Evolutionary conservation across 2,329 filamentous ascomycete genomes (phyloP), one percentile per base, ranked within the genome.

Genomic region (Aschersonia sp.): DNA sequence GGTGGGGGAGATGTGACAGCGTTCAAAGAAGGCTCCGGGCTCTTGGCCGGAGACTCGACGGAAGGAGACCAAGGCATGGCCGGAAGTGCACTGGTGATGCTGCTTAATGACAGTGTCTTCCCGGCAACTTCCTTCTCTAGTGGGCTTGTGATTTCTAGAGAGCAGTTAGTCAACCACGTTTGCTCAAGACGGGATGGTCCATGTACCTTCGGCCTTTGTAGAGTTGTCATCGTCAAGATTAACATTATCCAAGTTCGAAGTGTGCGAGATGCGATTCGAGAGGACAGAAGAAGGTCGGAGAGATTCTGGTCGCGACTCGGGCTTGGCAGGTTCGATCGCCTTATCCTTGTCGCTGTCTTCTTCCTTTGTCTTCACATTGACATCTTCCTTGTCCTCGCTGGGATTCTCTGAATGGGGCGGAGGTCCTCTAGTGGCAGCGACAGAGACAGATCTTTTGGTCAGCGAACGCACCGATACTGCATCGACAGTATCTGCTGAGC

Each of bases 31-130:
- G 56, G 66, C 58, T 53, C 55, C 29, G 63, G 62, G 50, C 66
- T 70, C 59, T 74, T 79, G 12, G 68, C 58, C 4, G 70, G 65
- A 29, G 70, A 65, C 48, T 67, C 66, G 47, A 75, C 69, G 41
- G 77, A 67, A 40, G 81, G 76, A 14, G 77, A 80, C 82, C 83
- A 87, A 50, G 82, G 80, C 65, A 87, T 77, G 32, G 84, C 73
- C 37, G 85, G 83, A 45, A 92, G 72, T 43, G 76, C 79, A 48
- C 77, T 82, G 40, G 84, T 81, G 47, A 92, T 75, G 54, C 84
- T 87, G 63, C 81, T 79, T 39, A 79, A 71, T 42, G 79, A 81
- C 45, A 81, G 66, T 45, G 76, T 73, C 60, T 76, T 79, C 46
- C 72, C 71, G 14, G 72, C 60, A 43, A 62, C 60, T 46, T 68